Evolutionary conservation across 495 filamentous ascomycete genomes (phyloP), one percentile per base, ranked within the genome.

Genomic region (Bacidia gigantensis): DNA sequence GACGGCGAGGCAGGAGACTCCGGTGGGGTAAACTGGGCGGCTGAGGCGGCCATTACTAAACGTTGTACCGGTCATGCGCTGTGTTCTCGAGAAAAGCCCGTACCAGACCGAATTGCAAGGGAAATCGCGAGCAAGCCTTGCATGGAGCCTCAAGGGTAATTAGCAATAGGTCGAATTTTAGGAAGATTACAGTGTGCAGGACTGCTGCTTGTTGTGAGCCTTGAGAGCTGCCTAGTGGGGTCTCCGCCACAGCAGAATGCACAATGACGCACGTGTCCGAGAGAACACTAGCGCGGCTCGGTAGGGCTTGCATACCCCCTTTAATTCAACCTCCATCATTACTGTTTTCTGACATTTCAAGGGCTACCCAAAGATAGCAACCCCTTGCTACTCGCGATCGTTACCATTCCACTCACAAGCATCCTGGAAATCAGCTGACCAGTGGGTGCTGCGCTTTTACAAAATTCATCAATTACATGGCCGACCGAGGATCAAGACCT

Each of bases 1-100:
- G 87, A 74, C 3, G 93, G 89, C 21, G 92, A 96, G 3, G 76
- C 72, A 32, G 78, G 77, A 12, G 60, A 56, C 11, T 65, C 63
- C 24, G 71, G 60, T 0, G 66, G 64, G 26, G 61, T 35, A 26
- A n/a, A 39, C 7, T 39, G 47, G 17, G 52, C 40, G 58, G 49
- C 42, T 62, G 54, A 62, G 66, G 55, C 32, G 11, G 40, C 47
- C 56, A 54, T 51, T 17, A 24, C 41, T 18, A 5, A 14, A 5
- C 5, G n/a, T n/a, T n/a, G n/a, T n/a, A n/a, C n/a, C 5, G 29
- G 29, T 57, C 55, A 57, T 53, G 22, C 26, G 51, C 40, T 35
- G 14, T 14, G 7, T 5, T 14, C 29, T 14, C 7, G 29, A 35
- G 29, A 35, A 35, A 14, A 35, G 29, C 14, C 29, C 14, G 29